phyloP scores from a whole-genome alignment of 306 rosid species.

The Alnus glutinosa region DNA sequence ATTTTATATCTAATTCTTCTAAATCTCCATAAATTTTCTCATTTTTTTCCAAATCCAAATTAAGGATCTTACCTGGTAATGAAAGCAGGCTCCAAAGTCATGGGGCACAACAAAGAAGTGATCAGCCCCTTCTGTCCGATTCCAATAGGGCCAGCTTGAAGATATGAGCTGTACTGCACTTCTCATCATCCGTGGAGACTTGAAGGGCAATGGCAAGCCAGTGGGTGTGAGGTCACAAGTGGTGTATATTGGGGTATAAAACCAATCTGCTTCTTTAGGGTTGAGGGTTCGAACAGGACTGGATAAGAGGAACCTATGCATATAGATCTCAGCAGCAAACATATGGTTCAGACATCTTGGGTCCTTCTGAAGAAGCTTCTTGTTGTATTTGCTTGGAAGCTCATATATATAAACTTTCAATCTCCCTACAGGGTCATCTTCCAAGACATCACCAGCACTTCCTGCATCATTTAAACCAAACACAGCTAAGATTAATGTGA shows the following conservation, averaged over 20 bases:
- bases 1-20: no score
- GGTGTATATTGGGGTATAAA: conserved; percentile 92
- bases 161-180: conserved; percentile 96
- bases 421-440: conserved; percentile 97
- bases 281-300: conserved; percentile 96
- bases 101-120: conserved; percentile 97
- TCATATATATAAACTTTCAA: conserved; percentile 95
- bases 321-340: conserved; percentile 98
- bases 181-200: conserved; percentile 98
- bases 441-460: conserved; percentile 97
- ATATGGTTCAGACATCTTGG: conserved; percentile 94
- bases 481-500: conserved; percentile 2
- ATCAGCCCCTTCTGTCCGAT: conserved; percentile 92
- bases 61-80: conserved; percentile 68
- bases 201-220: conserved; percentile 96
- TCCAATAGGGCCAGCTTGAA: conserved; percentile 98
- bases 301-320: conserved; percentile 92
- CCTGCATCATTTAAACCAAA: conserved; percentile 56
- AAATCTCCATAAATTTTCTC: no score
- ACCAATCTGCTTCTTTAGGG: conserved; percentile 99
- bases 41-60: neutral
- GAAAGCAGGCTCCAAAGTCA: conserved; percentile 98
- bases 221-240: conserved; percentile 97
- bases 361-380: conserved; percentile 96
- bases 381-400: conserved; percentile 98